Conservation (phyloP, 75 land plant genomes). For the Pinus albicaulis region DNA sequence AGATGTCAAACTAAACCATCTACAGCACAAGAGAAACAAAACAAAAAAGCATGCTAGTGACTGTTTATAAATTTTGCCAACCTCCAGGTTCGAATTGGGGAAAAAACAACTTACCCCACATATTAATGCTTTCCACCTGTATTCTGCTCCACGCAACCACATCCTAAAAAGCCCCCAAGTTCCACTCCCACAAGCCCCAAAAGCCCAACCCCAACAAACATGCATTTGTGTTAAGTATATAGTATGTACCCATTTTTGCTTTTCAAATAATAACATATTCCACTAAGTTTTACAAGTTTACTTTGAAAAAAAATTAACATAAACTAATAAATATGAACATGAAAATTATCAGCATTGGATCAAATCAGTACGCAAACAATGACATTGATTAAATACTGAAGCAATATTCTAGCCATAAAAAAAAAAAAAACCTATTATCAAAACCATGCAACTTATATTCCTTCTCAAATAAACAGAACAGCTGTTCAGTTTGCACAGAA, state of each 20-base stretch:
- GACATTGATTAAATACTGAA: not conserved
- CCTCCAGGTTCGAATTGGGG: no score
- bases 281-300: not conserved
- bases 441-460: not conserved
- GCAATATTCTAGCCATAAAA: not conserved
- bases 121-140: not conserved
- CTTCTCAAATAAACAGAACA: not conserved
- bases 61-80: not conserved
- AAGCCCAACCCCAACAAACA: slow-evolving; percentile 9
- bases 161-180: slow-evolving; percentile 6
- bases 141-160: slow-evolving; percentile 7
- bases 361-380: not conserved
- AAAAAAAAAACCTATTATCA: not conserved
- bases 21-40: not conserved
- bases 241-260: slow-evolving; percentile 2
- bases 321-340: not conserved
- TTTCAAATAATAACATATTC: slow-evolving; percentile 3
- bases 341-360: not conserved
- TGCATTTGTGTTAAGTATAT: slow-evolving; percentile 4
- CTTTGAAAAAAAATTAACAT: not conserved
- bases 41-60: not conserved
- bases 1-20: not conserved
- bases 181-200: slow-evolving; percentile 1
- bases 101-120: not conserved
- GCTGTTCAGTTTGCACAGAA: not conserved